phyloP scores from a whole-genome alignment of 73 alveolate genomes.

The Halteria grandinella region DNA sequence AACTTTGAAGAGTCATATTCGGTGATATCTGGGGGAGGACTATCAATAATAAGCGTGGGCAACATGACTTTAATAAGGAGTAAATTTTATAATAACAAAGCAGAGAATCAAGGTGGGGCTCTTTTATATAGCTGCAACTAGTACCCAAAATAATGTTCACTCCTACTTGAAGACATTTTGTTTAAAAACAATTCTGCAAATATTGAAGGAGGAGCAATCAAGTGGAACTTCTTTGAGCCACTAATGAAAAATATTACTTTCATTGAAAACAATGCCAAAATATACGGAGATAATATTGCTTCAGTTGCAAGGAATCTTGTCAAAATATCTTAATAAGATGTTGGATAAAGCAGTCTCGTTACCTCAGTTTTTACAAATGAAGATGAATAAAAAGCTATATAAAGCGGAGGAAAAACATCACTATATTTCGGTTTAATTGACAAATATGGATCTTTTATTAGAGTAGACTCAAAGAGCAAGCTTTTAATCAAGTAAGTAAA shows the following conservation, averaged over 20 bases:
- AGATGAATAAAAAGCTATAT: neutral
- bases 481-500: too few species aligned
- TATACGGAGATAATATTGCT: conserved; percentile 61
- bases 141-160: too few species aligned
- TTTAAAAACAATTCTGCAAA: conserved; percentile 14
- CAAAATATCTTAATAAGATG: neutral
- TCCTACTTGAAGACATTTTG: too few species aligned
- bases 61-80: too few species aligned
- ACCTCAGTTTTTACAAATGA: neutral
- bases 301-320: conserved; percentile 51
- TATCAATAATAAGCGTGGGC: too few species aligned
- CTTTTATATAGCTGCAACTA: too few species aligned
- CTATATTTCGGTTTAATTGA: conserved; percentile 7
- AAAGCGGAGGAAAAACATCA: conserved; percentile 61
- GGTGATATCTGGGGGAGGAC: too few species aligned
- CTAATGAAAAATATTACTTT: neutral
- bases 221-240: conserved; percentile 66
- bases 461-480: too few species aligned
- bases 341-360: neutral
- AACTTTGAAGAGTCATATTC: too few species aligned
- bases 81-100: too few species aligned
- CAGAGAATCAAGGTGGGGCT: too few species aligned
- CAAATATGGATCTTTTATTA: too few species aligned
- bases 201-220: conserved; percentile 63
- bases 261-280: conserved; percentile 8